phyloP scores from a whole-genome alignment of 768 basidiomycete genomes.

The Tulasnella sp. region DNA sequence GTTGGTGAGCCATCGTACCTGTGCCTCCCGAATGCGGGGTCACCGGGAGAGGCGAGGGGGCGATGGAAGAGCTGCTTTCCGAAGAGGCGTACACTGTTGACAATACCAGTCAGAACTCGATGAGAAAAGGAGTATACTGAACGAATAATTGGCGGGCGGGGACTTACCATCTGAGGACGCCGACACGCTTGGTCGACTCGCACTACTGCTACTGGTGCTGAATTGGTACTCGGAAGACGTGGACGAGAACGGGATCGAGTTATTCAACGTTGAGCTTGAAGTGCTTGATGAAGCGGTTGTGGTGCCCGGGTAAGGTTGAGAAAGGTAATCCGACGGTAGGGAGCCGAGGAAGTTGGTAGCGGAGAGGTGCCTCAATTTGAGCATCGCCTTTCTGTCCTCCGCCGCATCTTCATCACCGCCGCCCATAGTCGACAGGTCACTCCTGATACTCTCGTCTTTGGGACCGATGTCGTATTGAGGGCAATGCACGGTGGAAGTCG shows the following conservation, averaged over 20 bases:
- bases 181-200: not conserved
- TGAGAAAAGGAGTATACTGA: not conserved
- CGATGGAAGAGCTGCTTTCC: not conserved
- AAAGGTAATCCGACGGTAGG: not conserved
- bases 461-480: not conserved
- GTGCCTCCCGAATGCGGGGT: not conserved
- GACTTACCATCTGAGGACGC: not conserved
- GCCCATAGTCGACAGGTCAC: not conserved
- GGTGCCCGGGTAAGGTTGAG: not conserved
- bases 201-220: not conserved
- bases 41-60: not conserved
- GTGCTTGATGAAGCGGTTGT: not conserved
- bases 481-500: not conserved
- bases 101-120: not conserved
- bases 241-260: not conserved
- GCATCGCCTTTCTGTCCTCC: not conserved
- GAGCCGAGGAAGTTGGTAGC: not conserved
- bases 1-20: not conserved
- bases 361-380: not conserved
- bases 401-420: not conserved
- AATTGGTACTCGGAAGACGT: not conserved
- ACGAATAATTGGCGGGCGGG: not conserved
- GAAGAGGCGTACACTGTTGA: conserved; percentile 3
- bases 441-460: not conserved
- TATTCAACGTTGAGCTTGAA: not conserved